Evolutionary conservation across 176 grass and related monocot genomes (phyloP), one percentile per base, ranked within the genome.

Genomic region (Cenchrus americanus): DNA sequence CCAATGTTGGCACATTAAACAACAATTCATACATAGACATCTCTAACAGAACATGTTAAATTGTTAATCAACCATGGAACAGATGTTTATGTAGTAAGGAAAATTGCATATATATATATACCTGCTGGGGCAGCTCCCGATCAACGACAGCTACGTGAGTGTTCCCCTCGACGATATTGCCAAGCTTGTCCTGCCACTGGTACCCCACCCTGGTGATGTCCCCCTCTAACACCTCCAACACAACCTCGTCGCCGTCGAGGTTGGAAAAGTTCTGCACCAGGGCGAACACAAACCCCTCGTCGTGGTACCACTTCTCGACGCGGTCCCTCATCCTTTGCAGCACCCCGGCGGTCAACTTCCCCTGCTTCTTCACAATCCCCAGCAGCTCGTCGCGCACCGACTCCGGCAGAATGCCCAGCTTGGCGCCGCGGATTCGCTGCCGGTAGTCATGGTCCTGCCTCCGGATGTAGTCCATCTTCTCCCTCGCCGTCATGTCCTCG

Each of bases 291-390:
- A 95, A 98, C 14, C 96, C 96, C 83, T 98, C 96, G 41, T 95
- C 88, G 55, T 95, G 89, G 82, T 98, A 98, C 96, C 96, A 98
- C 41, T 88, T 93, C 82, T 95, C 89, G 12, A 98, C 86, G 22
- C 87, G 87, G 27, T 95, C 89, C 79, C 93, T 81, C 76, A 98
- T 98, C 88, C 65, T 91, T 80, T 84, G 91, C 18, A 98, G 86
- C 87, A 95, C 54, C 76, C 96, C 86, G 34, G 96, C 96, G 23
- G 82, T 93, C 48, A 98, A 81, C 18, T 85, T 90, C 48, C 79
- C 88, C 27, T 87, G 80, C 12, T 93, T 87, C 62, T 82, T 86
- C 77, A 98, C 81, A 89, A 98, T 89, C 14, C 75, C 80, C 34
- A 90, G 44, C 17, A 98, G 87, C 88, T 98, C 96, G 8, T 82